Evolutionary conservation across 2,329 filamentous ascomycete species (phyloP), one percentile per base, ranked within the genome.

Genomic region (Fonsecaea pugnacius): DNA sequence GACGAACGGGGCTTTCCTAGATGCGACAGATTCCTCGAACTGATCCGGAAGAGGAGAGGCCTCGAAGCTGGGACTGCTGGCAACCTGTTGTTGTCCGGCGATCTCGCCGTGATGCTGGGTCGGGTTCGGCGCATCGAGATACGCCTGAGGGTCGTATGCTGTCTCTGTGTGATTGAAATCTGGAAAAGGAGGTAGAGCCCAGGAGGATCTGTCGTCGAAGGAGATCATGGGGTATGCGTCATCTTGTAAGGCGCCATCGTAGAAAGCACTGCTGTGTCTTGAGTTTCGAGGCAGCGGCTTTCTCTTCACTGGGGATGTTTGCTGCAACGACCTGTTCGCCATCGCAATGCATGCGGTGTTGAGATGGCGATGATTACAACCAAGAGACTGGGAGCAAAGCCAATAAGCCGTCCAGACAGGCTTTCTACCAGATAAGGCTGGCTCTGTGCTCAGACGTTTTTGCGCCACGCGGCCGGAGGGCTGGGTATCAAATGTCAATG

Each of bases 251-350:
- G 21, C 50, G 50, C 50, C 30, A 33, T 33, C 50, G 12, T 27
- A 30, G 12, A 52, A 30, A 9, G 12, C 30, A 52, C 50, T 16
- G 30, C 50, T 52, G 50, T 52, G 16, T 52, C 50, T 52, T 33
- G 50, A 52, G 50, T 52, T 33, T 52, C 50, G 50, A 16, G 21
- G 50, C 5, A 52, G 50, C 50, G 50, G 5, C 30, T 52, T 52
- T 24, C 50, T 14, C 50, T 52, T 52, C 50, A 52, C 50, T 16
- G 50, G 50, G 21, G 50, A 52, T 52, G 50, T 52, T 52, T 52
- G 50, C 7, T 33, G 50, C 30, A 52, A 52, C 24, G 12, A 7
- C 30, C 12, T 27, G 16, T 33, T n/a, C 24, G 50, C 50, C 50
- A 52, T 52, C 30, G 50, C 30, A n/a, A 33, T 24, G 18, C 3